Conservation (phyloP, 768 basidiomycete species). For the Antrodiella citrinella region DNA sequence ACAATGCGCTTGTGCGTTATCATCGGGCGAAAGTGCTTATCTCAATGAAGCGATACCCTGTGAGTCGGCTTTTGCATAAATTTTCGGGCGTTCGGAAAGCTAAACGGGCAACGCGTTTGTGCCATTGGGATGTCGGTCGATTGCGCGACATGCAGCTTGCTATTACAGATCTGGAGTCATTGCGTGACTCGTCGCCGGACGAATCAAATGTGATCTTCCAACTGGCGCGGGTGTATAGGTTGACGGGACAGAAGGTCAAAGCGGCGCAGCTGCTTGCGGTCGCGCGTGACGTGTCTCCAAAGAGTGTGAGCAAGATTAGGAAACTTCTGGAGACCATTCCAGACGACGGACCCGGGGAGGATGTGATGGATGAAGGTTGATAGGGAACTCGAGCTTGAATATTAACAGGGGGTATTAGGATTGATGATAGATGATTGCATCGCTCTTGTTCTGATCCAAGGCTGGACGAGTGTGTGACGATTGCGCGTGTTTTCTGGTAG, state of each 20-base stretch:
- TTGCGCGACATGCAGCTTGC: conserved; percentile 48
- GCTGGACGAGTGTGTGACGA: no score
- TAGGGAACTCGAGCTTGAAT: background rate
- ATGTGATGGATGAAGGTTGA: conserved; percentile 68
- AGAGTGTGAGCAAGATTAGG: conserved; percentile 77
- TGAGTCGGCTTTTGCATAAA: conserved; percentile 31
- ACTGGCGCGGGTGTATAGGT: conserved; percentile 84
- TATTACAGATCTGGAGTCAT: conserved; percentile 68
- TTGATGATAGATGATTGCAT: background rate
- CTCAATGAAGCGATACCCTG: conserved; percentile 74
- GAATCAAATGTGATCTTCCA: conserved; percentile 97
- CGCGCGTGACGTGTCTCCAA: conserved; percentile 91
- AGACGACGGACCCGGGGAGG: conserved; percentile 49
- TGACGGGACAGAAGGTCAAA: conserved; percentile 69
- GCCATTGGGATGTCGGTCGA: no score
- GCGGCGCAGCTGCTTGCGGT: conserved; percentile 81
- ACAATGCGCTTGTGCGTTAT: conserved; percentile 91
- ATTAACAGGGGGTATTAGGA: background rate
- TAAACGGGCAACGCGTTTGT: background rate
- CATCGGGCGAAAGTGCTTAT: conserved; percentile 88
- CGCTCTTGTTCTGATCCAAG: no score
- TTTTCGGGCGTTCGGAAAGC: conserved; percentile 10
- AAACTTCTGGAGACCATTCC: conserved; percentile 64
- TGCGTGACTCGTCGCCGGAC: conserved; percentile 80
- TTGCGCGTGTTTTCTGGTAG: background rate